A percentile compares a stretch with the other conserved stretches of the same genome.
phyloP scores from a whole-genome alignment of 345 rosid genomes.

The Lepidium africanum region DNA sequence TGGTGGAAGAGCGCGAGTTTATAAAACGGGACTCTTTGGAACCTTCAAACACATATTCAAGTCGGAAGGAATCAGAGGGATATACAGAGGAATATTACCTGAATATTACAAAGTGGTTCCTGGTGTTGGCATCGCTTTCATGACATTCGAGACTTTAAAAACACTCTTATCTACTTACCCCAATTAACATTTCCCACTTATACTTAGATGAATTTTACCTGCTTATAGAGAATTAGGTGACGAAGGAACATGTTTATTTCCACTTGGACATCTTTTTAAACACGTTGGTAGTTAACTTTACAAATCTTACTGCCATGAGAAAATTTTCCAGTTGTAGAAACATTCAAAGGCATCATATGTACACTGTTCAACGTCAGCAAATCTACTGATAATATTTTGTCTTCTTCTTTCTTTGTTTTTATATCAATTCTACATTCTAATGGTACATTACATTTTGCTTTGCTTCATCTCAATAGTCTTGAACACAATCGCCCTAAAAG shows the following conservation, averaged over 20 bases:
- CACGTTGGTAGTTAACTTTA: slow-evolving; percentile 44
- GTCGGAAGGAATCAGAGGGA: slow-evolving; percentile 72
- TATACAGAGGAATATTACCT: slow-evolving; percentile 93
- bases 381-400: not conserved
- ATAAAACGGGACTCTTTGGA: slow-evolving; percentile 64
- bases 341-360: slow-evolving; percentile 1
- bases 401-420: not conserved
- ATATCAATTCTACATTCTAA: not conserved
- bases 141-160: slow-evolving; percentile 76
- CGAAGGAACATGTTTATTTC: not conserved
- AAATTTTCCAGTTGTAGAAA: slow-evolving; percentile 9
- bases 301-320: slow-evolving; percentile 29
- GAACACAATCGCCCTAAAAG: not conserved
- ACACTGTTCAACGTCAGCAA: not conserved
- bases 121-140: slow-evolving; percentile 84
- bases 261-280: not conserved
- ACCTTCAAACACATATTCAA: slow-evolving; percentile 66
- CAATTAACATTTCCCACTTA: slow-evolving; percentile 11
- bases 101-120: slow-evolving; percentile 97
- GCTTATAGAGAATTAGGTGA: slow-evolving; percentile 12
- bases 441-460: not conserved
- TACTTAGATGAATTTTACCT: not conserved
- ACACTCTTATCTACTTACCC: slow-evolving; percentile 34
- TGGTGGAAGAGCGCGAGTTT: slow-evolving; percentile 81
- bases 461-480: not conserved